Percentiles rank a stretch among this genome's conserved stretches.
These are phyloP conservation scores for Deuterostichococcus epilithicus DNA, from an alignment of 139 green algal species.

Conservation along the genomic window DNA sequence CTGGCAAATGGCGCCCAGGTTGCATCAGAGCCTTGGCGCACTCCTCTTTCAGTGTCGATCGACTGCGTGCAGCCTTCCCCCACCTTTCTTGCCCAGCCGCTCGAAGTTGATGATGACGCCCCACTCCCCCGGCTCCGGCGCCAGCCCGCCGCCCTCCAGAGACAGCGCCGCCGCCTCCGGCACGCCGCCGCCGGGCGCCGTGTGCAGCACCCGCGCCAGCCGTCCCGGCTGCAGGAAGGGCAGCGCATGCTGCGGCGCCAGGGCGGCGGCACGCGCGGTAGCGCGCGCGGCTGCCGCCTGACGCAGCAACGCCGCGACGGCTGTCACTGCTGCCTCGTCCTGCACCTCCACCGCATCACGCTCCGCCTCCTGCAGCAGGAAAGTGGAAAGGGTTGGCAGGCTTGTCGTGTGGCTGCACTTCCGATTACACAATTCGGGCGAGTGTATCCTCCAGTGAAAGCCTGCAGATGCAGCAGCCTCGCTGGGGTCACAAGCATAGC, in stretches of 20 bases:
- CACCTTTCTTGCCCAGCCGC: conserved; percentile 16
- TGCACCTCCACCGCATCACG: conserved; percentile 47
- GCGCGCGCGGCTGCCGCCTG: conserved; percentile 28
- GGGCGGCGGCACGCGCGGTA: conserved; percentile 31
- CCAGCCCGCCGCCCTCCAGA: background rate
- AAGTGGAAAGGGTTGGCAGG: too few species aligned
- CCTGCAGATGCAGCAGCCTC: too few species aligned
- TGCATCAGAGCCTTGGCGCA: too few species aligned
- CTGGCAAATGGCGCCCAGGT: too few species aligned
- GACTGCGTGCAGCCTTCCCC: conserved; percentile 1
- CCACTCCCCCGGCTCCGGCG: conserved; percentile 52
- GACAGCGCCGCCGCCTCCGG: background rate
- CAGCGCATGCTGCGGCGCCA: conserved; percentile 43
- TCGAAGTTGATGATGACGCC: conserved; percentile 81
- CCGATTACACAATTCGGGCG: too few species aligned
- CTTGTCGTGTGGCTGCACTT: too few species aligned
- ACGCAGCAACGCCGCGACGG: conserved; percentile 49
- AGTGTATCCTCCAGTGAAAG: too few species aligned
- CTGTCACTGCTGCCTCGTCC: conserved; percentile 45
- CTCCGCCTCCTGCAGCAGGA: conserved; percentile 26
- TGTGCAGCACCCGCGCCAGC: conserved; percentile 56
- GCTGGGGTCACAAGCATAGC: too few species aligned
- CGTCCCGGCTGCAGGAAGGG: conserved; percentile 86
- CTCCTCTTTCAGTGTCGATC: too few species aligned
- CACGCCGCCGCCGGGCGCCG: conserved; percentile 3